phyloP scores from a whole-genome alignment of 208 protist genomes.

The Trypanosoma scelopori region DNA sequence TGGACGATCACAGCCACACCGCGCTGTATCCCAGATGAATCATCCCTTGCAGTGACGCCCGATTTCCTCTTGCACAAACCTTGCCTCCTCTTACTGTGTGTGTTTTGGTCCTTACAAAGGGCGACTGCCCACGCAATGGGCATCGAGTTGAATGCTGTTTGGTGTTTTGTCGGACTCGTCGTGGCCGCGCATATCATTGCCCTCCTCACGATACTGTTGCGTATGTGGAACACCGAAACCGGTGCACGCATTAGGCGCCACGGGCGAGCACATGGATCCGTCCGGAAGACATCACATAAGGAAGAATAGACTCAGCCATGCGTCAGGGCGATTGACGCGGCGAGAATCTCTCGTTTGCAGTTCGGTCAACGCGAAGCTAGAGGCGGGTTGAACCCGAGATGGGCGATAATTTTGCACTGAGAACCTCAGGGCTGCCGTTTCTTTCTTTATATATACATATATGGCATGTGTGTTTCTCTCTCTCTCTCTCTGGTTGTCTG shows the following conservation, averaged over 20 bases:
- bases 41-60: too few species aligned
- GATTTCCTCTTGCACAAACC: too few species aligned
- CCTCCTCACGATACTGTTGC: slow-evolving; percentile 16
- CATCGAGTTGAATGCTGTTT: slow-evolving; percentile 3
- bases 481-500: not conserved
- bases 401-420: too few species aligned
- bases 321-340: not conserved
- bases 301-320: not conserved
- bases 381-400: too few species aligned
- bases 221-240: slow-evolving; percentile 16
- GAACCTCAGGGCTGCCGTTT: too few species aligned
- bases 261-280: not conserved
- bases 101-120: not conserved
- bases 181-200: slow-evolving; percentile 25
- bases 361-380: too few species aligned
- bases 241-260: slow-evolving; percentile 1
- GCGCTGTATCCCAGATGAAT: too few species aligned
- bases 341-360: too few species aligned
- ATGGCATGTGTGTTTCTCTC: too few species aligned
- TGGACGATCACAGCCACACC: not conserved
- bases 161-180: slow-evolving; percentile 28
- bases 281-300: not conserved
- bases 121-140: not conserved
- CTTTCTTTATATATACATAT: too few species aligned
- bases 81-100: slow-evolving; percentile 14